Evolutionary conservation across 2,329 filamentous ascomycete genomes (phyloP).

Genomic region (Fusarium multiceps): DNA sequence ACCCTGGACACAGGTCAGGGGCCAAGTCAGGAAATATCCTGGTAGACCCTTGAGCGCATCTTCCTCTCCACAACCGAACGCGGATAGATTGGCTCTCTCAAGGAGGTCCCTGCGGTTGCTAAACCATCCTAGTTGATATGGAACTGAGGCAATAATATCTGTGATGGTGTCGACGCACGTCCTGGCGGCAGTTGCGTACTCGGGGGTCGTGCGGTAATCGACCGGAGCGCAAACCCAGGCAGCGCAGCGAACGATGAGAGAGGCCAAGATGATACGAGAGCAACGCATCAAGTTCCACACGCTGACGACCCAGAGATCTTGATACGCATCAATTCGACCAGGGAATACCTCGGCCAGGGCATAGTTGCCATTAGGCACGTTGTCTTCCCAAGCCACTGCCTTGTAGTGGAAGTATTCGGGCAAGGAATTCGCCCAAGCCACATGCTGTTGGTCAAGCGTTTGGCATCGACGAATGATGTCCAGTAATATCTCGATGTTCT

Average conservation of each 20-base stretch:
- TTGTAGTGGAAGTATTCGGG: conserved; percentile 63
- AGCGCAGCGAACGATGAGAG: conserved; percentile 67
- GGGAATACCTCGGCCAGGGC: conserved; percentile 67
- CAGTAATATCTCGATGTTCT: conserved; percentile 62
- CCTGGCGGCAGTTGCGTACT: conserved; percentile 67
- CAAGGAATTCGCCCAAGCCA: conserved; percentile 62
- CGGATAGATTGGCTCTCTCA: conserved; percentile 54
- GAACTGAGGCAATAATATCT: conserved; percentile 71
- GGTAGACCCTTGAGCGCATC: conserved; percentile 64
- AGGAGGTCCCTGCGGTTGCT: conserved; percentile 57
- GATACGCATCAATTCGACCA: conserved; percentile 69
- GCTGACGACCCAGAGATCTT: conserved; percentile 68
- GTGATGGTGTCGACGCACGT: conserved; percentile 64
- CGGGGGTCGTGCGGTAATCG: conserved; percentile 71
- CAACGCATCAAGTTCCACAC: conserved; percentile 68
- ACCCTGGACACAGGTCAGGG: conserved; percentile 63
- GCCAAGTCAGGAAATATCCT: conserved; percentile 70
- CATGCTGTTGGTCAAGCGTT: conserved; percentile 62
- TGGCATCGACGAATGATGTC: conserved; percentile 64
- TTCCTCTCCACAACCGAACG: conserved; percentile 63
- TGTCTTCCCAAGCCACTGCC: conserved; percentile 68
- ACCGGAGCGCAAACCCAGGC: conserved; percentile 70
- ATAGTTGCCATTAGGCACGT: conserved; percentile 64
- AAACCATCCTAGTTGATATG: conserved; percentile 71
- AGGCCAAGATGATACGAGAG: conserved; percentile 65